A percentile compares a stretch with the other conserved stretches of the same genome.
phyloP scores from a whole-genome alignment of 805 yeast species.

The Kuraishia piskuri region DNA sequence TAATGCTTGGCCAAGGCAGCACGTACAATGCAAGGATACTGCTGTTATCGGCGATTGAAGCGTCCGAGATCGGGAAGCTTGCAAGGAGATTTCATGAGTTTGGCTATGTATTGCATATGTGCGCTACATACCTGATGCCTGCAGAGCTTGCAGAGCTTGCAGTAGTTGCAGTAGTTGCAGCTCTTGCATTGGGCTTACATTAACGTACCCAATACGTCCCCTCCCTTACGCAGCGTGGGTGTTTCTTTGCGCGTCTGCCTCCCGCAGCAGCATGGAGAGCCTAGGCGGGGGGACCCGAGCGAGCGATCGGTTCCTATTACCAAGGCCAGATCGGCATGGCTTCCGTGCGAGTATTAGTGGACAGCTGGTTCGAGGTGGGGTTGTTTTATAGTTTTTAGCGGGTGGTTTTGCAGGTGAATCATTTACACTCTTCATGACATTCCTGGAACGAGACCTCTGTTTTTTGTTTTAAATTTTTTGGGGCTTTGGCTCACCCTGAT shows the following conservation, averaged over 20 bases:
- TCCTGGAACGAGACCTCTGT: no score
- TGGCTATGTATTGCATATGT: not conserved
- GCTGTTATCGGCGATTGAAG: not conserved
- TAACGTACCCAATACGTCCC: not conserved
- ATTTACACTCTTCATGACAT: no score
- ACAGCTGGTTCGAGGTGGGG: no score
- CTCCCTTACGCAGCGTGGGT: not conserved
- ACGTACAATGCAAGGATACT: not conserved
- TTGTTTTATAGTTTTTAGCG: no score
- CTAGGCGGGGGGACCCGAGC: not conserved
- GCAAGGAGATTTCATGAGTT: not conserved
- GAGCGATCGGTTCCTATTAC: no score
- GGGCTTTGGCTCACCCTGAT: no score
- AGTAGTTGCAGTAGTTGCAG: no score
- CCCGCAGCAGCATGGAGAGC: not conserved
- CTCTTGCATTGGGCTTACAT: not conserved
- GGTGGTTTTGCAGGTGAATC: no score
- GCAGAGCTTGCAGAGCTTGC: no score
- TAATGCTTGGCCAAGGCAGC: not conserved
- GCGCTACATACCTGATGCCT: not conserved
- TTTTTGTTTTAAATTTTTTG: no score
- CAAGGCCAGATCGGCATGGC: no score
- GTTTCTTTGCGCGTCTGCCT: not conserved
- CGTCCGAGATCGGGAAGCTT: not conserved
- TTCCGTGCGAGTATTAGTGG: no score